Percentiles rank a stretch among this genome's conserved stretches.
Conservation (phyloP, 1,139 yeast species). For the Hansenula lynferdii region DNA sequence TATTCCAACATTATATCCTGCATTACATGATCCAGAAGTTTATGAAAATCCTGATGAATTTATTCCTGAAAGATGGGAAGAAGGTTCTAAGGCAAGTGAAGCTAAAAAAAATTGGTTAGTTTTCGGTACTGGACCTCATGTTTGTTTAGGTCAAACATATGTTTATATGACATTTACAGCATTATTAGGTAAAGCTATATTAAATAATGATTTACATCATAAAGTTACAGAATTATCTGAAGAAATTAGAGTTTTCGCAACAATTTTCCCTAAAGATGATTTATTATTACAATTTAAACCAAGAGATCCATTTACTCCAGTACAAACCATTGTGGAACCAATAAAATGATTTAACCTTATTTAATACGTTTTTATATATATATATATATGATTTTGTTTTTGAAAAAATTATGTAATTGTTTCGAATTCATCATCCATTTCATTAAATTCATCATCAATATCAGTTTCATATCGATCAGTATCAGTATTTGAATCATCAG, state of each 20-base stretch:
- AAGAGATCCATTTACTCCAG: slow-evolving; percentile 42
- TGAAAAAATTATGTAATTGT: no score
- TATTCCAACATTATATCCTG: slow-evolving; percentile 92
- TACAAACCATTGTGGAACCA: background rate
- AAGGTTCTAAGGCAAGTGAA: slow-evolving; percentile 51
- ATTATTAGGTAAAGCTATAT: slow-evolving; percentile 81
- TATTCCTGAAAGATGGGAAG: slow-evolving; percentile 94
- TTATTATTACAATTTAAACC: slow-evolving; percentile 69
- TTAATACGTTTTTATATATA: no score
- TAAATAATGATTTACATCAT: slow-evolving; percentile 78
- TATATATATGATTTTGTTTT: no score
- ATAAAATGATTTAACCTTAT: no score
- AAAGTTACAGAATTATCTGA: slow-evolving; percentile 80
- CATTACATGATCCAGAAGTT: slow-evolving; percentile 95
- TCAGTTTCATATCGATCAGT: no score
- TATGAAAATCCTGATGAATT: slow-evolving; percentile 92
- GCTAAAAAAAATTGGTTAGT: slow-evolving; percentile 91
- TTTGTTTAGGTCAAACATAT: slow-evolving; percentile 90
- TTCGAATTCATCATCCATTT: no score
- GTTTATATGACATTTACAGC: slow-evolving; percentile 88
- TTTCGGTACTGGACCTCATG: slow-evolving; percentile 96
- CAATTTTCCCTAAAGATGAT: slow-evolving; percentile 97
- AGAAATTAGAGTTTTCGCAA: slow-evolving; percentile 92
- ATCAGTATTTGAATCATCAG: no score
- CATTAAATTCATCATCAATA: no score